Conservation (phyloP, 2,329 filamentous ascomycete species). For the Waltergamsia citrina region DNA sequence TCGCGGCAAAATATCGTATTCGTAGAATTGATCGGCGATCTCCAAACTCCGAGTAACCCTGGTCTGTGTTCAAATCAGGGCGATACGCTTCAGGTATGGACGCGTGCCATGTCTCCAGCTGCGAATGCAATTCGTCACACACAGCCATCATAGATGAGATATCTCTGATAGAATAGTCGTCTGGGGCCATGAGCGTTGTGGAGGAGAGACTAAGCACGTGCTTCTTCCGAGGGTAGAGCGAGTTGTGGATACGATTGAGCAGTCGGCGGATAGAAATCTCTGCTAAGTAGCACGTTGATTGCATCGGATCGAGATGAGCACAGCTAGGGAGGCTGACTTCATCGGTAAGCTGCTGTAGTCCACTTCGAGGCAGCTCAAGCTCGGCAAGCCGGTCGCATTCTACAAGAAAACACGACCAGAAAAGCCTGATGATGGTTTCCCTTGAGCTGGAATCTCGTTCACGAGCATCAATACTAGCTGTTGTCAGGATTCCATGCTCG, state of each 20-base stretch:
- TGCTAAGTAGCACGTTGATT: slow-evolving; percentile 18
- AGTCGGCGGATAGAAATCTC: slow-evolving; percentile 20
- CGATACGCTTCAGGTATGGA: slow-evolving; percentile 19
- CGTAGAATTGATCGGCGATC: slow-evolving; percentile 15
- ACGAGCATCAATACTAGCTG: slow-evolving; percentile 8
- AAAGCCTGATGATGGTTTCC: slow-evolving; percentile 14
- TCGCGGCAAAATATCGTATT: slow-evolving; percentile 20
- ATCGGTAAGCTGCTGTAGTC: slow-evolving; percentile 18
- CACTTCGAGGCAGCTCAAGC: slow-evolving; percentile 20
- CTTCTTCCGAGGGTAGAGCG: slow-evolving; percentile 16
- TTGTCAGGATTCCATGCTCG: too few species aligned
- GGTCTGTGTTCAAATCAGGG: slow-evolving; percentile 13
- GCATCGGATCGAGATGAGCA: slow-evolving; percentile 12
- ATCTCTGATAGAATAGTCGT: slow-evolving; percentile 17
- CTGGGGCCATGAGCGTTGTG: slow-evolving; percentile 12
- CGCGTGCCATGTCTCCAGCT: slow-evolving; percentile 19
- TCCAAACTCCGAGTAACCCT: slow-evolving; percentile 8
- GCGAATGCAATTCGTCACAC: slow-evolving; percentile 18
- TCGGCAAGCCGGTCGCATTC: slow-evolving; percentile 22
- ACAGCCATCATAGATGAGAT: slow-evolving; percentile 15
- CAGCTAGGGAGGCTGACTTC: slow-evolving; percentile 17
- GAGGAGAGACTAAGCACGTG: slow-evolving; percentile 13
- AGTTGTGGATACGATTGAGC: slow-evolving; percentile 22
- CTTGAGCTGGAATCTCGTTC: slow-evolving; percentile 8
- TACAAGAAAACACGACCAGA: slow-evolving; percentile 20